These are phyloP conservation scores for Fusarium lateritium DNA, from an alignment of 2,329 filamentous ascomycete genomes.

Conservation along the genomic window DNA sequence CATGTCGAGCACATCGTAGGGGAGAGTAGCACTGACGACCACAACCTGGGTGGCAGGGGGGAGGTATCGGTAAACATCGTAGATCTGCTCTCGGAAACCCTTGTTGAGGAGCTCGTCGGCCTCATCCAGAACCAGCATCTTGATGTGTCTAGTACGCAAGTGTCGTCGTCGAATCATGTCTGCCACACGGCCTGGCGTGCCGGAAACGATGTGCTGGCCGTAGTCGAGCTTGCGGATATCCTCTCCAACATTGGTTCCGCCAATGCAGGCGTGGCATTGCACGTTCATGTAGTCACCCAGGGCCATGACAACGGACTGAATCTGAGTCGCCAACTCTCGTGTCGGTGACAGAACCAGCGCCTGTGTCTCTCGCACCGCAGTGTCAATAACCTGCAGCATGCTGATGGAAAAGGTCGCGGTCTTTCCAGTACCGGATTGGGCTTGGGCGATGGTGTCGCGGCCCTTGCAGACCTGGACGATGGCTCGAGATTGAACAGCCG, in stretches of 20 bases:
- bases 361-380: constrained; percentile 91
- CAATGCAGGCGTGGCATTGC: constrained; percentile 98
- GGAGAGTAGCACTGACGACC: constrained; percentile 94
- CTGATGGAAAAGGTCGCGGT: constrained; percentile 97
- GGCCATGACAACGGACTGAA: constrained; percentile 99
- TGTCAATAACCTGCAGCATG: constrained; percentile 96
- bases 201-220: constrained; percentile 96
- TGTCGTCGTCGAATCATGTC: constrained; percentile 74
- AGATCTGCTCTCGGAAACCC: constrained; percentile 98
- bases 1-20: constrained; percentile 98
- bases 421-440: constrained; percentile 97
- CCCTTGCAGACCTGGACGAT: constrained; percentile 99
- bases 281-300: constrained; percentile 99
- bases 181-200: constrained; percentile 92
- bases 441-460: constrained; percentile 97
- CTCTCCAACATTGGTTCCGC: constrained; percentile 96
- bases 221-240: constrained; percentile 98
- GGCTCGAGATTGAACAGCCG: constrained; percentile 95
- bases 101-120: constrained; percentile 83
- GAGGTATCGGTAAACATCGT: constrained; percentile 97
- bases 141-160: constrained; percentile 72
- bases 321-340: constrained; percentile 96
- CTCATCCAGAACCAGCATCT: constrained; percentile 75
- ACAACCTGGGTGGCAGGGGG: constrained; percentile 98
- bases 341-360: constrained; percentile 96